A percentile compares a stretch with the other conserved stretches of the same genome.
Evolutionary conservation across 768 basidiomycete genomes (phyloP).

Genomic region (Amanita jacksonii): DNA sequence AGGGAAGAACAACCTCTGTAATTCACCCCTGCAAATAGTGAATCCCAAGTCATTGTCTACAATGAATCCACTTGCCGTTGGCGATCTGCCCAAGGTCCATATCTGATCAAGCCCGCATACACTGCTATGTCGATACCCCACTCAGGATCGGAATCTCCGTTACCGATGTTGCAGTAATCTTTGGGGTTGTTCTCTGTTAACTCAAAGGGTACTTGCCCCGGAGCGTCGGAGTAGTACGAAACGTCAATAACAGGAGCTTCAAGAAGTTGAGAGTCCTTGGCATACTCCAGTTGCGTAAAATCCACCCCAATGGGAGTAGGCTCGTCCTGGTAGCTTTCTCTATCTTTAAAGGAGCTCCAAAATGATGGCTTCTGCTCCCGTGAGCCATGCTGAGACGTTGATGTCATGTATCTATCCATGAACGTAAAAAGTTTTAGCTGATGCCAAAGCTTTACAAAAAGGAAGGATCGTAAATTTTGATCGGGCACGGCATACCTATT

Average conservation of each 20-base stretch:
- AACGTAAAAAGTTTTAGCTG: conserved; percentile 36
- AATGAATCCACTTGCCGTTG: conserved; percentile 47
- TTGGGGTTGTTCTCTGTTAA: conserved; percentile 13
- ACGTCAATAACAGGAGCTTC: conserved; percentile 72
- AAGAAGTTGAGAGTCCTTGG: conserved; percentile 74
- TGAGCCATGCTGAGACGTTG: conserved; percentile 23
- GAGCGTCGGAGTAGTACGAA: conserved; percentile 80
- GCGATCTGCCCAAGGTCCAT: conserved; percentile 96
- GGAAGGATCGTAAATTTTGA: conserved; percentile 26
- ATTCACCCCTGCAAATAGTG: conserved; percentile 39
- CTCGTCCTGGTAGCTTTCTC: conserved; percentile 34
- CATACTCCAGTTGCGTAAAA: conserved; percentile 66
- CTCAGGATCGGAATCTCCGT: conserved; percentile 81
- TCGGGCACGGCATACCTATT: conserved; percentile 23
- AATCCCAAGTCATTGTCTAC: background rate
- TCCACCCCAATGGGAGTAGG: conserved; percentile 47
- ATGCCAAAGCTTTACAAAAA: conserved; percentile 46
- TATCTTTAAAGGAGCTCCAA: conserved; percentile 15
- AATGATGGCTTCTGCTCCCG: conserved; percentile 15
- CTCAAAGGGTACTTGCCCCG: conserved; percentile 58
- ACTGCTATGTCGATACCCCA: conserved; percentile 88
- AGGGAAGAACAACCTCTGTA: conserved; percentile 83
- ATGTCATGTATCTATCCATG: conserved; percentile 26
- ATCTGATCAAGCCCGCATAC: conserved; percentile 64
- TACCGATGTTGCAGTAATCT: conserved; percentile 65